These are phyloP conservation scores for Luffa aegyptiaca DNA, from an alignment of 306 rosid genomes.

Conservation along the genomic window DNA sequence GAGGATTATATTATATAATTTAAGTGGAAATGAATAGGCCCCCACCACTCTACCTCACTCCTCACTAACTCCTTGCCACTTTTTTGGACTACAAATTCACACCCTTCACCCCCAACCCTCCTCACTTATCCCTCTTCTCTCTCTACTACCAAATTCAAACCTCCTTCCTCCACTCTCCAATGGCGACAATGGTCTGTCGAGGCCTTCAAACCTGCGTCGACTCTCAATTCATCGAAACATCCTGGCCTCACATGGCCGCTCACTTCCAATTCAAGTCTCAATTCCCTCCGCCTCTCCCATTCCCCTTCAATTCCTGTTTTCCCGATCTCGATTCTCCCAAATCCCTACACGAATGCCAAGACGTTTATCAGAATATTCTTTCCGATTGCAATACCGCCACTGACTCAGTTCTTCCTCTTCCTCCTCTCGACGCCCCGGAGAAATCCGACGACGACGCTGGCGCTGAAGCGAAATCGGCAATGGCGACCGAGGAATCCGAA, in stretches of 20 bases:
- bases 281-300: constrained; percentile 19
- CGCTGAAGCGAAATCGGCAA: neutral
- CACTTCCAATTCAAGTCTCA: constrained; percentile 6
- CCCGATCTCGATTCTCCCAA: neutral
- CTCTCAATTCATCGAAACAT: constrained; percentile 47
- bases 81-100: constrained; percentile 75
- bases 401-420: constrained; percentile 20
- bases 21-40: constrained; percentile 38
- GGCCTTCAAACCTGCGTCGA: constrained; percentile 50
- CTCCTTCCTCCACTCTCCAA: constrained; percentile 7
- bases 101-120: constrained; percentile 21
- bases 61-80: constrained; percentile 20
- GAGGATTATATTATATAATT: constrained; percentile 23
- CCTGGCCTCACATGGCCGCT: neutral
- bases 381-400: neutral
- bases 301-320: constrained; percentile 28
- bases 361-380: neutral
- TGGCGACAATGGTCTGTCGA: constrained; percentile 68
- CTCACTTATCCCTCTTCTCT: constrained; percentile 7
- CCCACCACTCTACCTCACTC: constrained; percentile 14
- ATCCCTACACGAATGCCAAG: neutral
- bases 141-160: neutral
- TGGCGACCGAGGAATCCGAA: constrained; percentile 12
- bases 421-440: neutral
- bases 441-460: neutral